Evolutionary conservation across 306 rosid species (phyloP).

Genomic region (Biancaea sappan): DNA sequence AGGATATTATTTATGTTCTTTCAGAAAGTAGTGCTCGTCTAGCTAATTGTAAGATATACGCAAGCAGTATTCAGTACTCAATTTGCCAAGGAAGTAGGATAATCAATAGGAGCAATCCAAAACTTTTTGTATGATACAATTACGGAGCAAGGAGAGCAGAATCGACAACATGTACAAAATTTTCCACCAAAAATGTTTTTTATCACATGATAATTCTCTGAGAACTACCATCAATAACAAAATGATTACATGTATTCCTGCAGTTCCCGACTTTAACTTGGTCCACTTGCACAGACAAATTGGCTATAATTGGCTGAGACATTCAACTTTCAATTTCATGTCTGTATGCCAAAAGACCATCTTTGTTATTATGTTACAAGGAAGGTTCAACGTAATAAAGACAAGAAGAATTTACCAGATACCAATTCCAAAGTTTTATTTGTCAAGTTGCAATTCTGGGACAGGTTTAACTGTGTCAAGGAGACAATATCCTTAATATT

Average conservation of each 20-base stretch:
- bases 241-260: not conserved
- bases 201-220: not conserved
- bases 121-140: conserved; percentile 15
- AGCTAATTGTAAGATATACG: not conserved
- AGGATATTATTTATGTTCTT: too few species aligned
- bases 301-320: not conserved
- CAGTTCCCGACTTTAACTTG: not conserved
- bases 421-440: conserved; percentile 85
- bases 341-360: conserved; percentile 1
- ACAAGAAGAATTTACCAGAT: conserved; percentile 61
- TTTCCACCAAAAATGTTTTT: conserved; percentile 11
- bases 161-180: not conserved
- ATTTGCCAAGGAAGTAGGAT: not conserved
- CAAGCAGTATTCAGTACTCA: not conserved
- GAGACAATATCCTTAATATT: conserved; percentile 82
- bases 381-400: conserved; percentile 16
- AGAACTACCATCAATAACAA: conserved; percentile 1
- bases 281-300: not conserved
- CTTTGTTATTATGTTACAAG: not conserved
- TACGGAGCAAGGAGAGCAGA: conserved; percentile 16
- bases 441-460: conserved; percentile 90
- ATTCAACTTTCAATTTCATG: conserved; percentile 3
- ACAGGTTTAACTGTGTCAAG: conserved; percentile 80
- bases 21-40: too few species aligned
- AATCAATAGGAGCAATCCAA: not conserved